Conservation (phyloP, 768 basidiomycete species). For the Porphyrellus cyaneotinctus region DNA sequence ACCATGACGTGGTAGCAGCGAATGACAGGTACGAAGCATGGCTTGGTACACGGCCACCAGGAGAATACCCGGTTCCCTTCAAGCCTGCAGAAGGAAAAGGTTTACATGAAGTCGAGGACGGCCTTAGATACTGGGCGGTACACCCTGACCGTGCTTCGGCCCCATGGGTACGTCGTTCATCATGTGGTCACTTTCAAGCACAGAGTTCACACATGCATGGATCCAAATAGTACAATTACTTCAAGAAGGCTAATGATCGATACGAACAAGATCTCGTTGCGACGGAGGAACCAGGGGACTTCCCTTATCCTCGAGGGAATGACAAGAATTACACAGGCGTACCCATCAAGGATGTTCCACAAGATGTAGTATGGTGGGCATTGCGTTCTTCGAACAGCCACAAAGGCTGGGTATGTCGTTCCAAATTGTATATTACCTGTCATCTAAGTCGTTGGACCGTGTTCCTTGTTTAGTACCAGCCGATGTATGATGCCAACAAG, state of each 20-base stretch:
- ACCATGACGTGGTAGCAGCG: not conserved
- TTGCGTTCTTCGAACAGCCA: not conserved
- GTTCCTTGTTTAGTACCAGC: constrained; percentile 8
- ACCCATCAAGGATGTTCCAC: constrained; percentile 13
- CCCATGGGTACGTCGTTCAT: constrained; percentile 12
- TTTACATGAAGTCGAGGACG: not conserved
- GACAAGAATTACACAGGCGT: not conserved
- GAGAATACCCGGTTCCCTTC: constrained; percentile 11
- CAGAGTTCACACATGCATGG: not conserved
- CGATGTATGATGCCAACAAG: constrained; percentile 11
- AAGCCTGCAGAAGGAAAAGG: not conserved
- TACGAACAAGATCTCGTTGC: constrained; percentile 8
- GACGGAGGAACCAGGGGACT: constrained; percentile 6
- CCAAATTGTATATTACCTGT: not conserved
- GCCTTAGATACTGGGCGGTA: constrained; percentile 7
- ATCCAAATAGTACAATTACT: constrained; percentile 1
- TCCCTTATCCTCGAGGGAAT: constrained; percentile 1
- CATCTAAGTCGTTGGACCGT: not conserved
- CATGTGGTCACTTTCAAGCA: not conserved
- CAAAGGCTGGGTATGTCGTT: constrained; percentile 9
- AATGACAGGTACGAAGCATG: constrained; percentile 17
- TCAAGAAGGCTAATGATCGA: constrained; percentile 5
- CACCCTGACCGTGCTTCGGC: not conserved
- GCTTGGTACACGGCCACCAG: constrained; percentile 6
- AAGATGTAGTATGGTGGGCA: constrained; percentile 14